These are phyloP conservation scores for Trichothecium roseum DNA, from an alignment of 2,329 filamentous ascomycete species.

Conservation along the genomic window DNA sequence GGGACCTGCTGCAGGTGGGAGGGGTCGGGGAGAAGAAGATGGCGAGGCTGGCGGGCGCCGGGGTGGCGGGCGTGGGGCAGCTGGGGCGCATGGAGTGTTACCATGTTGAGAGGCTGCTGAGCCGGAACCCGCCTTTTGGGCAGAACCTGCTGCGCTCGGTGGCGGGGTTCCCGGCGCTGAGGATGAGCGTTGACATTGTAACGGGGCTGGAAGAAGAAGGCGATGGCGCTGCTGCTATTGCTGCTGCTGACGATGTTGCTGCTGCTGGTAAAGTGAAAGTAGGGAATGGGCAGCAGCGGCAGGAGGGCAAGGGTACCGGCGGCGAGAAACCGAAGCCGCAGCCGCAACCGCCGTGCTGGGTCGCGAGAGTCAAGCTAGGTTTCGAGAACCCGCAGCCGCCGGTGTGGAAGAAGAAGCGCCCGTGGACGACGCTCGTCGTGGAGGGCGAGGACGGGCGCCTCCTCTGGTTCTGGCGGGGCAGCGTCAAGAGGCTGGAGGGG, in stretches of 20 bases:
- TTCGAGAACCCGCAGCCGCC: slow-evolving; percentile 57
- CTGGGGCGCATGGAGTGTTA: slow-evolving; percentile 57
- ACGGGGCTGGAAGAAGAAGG: background rate
- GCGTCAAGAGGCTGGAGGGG: slow-evolving; percentile 50
- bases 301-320: too few species aligned
- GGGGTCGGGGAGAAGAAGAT: slow-evolving; percentile 67
- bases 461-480: slow-evolving; percentile 56
- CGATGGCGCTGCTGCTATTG: too few species aligned
- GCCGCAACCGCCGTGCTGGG: slow-evolving; percentile 10
- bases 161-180: slow-evolving; percentile 56
- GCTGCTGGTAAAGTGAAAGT: too few species aligned
- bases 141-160: slow-evolving; percentile 55
- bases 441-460: slow-evolving; percentile 45
- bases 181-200: slow-evolving; percentile 24
- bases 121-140: slow-evolving; percentile 76
- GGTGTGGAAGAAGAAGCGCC: slow-evolving; percentile 51
- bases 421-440: slow-evolving; percentile 65
- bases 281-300: background rate
- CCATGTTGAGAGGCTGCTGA: slow-evolving; percentile 66
- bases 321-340: background rate
- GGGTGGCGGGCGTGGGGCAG: slow-evolving; percentile 60
- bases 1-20: slow-evolving; percentile 75
- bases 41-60: slow-evolving; percentile 61
- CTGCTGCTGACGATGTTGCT: too few species aligned
- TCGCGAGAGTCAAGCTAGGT: slow-evolving; percentile 56